Conservation (phyloP, 352 stramenopile genomes). For the Phytophthora multivora region DNA sequence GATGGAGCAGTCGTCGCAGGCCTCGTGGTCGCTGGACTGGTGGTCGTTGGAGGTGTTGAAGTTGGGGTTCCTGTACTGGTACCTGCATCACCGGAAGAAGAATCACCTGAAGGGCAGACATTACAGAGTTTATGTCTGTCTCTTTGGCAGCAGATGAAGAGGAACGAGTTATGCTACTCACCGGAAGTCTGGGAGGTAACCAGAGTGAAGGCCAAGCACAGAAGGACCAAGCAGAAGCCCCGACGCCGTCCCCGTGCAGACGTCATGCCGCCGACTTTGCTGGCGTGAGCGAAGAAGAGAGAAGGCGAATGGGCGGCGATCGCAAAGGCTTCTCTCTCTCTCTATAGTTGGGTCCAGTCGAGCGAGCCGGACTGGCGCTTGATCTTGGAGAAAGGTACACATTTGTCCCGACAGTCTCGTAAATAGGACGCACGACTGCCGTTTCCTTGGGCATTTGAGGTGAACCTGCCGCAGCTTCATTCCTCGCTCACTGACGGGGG, state of each 20-base stretch:
- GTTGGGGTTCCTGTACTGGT: conserved; percentile 1
- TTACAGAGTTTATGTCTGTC: not conserved
- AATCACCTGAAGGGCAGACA: conserved; percentile 7
- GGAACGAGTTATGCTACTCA: not conserved
- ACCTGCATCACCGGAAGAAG: conserved; percentile 9
- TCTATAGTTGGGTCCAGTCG: conserved; percentile 13
- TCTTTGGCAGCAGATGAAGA: not conserved
- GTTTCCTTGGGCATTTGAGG: not conserved
- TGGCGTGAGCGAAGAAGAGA: not conserved
- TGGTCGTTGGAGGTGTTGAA: conserved; percentile 10
- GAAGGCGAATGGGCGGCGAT: conserved; percentile 3
- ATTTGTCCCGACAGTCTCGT: not conserved
- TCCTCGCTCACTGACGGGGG: not conserved
- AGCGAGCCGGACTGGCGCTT: not conserved
- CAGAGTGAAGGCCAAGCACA: conserved; percentile 4
- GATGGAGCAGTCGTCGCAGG: conserved; percentile 2
- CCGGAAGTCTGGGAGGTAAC: conserved; percentile 11
- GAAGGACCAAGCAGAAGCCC: conserved; percentile 1
- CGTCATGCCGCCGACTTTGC: not conserved
- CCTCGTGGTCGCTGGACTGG: not conserved
- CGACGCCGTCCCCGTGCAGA: conserved; percentile 4
- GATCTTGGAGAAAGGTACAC: conserved; percentile 1
- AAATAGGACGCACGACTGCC: not conserved
- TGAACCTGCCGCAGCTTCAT: not conserved
- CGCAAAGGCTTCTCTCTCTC: not conserved